These are phyloP conservation scores for Logfia minima DNA, from an alignment of 129 eudicot species.

Conservation along the genomic window DNA sequence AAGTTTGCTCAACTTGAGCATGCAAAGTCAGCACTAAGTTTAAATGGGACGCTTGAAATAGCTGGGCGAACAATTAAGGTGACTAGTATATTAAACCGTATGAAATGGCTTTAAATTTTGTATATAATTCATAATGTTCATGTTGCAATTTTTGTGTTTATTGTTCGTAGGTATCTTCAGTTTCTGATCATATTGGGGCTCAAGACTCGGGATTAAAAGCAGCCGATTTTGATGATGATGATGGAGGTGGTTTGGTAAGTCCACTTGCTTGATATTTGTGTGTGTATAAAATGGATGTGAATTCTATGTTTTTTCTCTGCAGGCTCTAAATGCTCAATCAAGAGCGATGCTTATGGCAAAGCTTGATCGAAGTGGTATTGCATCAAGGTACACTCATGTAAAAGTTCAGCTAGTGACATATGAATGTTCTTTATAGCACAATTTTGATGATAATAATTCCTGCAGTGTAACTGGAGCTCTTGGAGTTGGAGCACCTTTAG, in stretches of 20 bases:
- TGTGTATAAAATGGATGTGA: not conserved
- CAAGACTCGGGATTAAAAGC: constrained; percentile 93
- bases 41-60: constrained; percentile 83
- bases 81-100: not conserved
- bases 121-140: not conserved
- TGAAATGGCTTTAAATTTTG: not conserved
- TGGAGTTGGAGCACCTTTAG: constrained; percentile 69
- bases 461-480: constrained; percentile 71
- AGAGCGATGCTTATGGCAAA: constrained; percentile 94
- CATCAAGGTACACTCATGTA: constrained; percentile 60
- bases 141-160: not conserved
- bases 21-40: constrained; percentile 85
- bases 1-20: constrained; percentile 85
- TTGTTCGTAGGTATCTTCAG: constrained; percentile 38
- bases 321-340: constrained; percentile 95
- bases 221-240: constrained; percentile 97
- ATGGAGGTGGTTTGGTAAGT: constrained; percentile 33
- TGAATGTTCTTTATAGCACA: not conserved
- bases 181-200: constrained; percentile 80
- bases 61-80: constrained; percentile 93
- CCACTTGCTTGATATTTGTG: not conserved
- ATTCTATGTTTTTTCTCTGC: constrained; percentile 9
- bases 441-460: constrained; percentile 13
- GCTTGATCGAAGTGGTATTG: constrained; percentile 89
- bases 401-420: not conserved